phyloP scores from a whole-genome alignment of 2,329 filamentous ascomycete genomes.

The Diaporthe sp. region DNA sequence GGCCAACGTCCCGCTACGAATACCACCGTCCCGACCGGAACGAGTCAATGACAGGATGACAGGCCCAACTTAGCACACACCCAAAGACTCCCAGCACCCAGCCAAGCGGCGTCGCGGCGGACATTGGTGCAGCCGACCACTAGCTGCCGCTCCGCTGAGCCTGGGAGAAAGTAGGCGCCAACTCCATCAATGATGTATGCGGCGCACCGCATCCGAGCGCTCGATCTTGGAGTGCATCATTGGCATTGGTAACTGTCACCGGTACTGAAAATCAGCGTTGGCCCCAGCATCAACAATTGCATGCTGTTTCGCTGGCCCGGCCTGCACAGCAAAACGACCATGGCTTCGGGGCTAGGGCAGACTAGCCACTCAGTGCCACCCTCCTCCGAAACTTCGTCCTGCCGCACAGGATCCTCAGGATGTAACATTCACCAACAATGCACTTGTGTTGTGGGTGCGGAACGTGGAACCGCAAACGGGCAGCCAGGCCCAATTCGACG shows the following conservation, averaged over 20 bases:
- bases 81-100: not conserved
- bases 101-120: not conserved
- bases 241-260: not conserved
- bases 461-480: not conserved
- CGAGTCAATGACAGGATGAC: constrained; percentile 26
- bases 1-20: constrained; percentile 20
- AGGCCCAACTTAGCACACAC: not conserved
- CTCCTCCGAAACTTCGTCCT: constrained; percentile 4
- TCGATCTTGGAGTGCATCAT: not conserved
- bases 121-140: too few species aligned
- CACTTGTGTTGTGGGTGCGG: not conserved
- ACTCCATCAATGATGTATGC: constrained; percentile 17
- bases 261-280: not conserved
- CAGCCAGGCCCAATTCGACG: not conserved
- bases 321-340: not conserved
- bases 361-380: not conserved
- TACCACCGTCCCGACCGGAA: constrained; percentile 19
- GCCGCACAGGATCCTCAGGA: not conserved
- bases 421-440: constrained; percentile 8
- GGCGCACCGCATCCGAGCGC: constrained; percentile 6
- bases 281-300: not conserved
- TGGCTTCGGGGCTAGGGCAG: not conserved
- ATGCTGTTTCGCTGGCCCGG: not conserved
- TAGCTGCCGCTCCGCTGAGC: too few species aligned
- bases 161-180: not conserved